Evolutionary conservation across 495 filamentous ascomycete species (phyloP).

Genomic region (Geoglossum glabrum): DNA sequence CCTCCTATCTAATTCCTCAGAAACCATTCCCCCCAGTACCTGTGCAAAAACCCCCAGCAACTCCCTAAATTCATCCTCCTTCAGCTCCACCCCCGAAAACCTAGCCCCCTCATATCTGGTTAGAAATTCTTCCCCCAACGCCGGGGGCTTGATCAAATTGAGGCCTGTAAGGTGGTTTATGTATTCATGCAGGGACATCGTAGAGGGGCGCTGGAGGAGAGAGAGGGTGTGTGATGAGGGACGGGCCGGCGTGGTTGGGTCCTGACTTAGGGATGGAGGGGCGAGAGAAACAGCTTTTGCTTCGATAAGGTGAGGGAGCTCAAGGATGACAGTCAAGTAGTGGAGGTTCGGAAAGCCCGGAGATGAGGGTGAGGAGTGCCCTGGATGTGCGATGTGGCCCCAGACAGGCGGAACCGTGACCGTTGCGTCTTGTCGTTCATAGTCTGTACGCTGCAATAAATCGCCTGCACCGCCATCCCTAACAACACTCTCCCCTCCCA

Average conservation of each 20-base stretch:
- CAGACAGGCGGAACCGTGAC: slow-evolving; percentile 30
- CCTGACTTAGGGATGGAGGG: slow-evolving; percentile 17
- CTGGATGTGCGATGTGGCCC: slow-evolving; percentile 66
- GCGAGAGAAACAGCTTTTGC: slow-evolving; percentile 75
- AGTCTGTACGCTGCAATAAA: background rate
- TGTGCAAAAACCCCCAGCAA: slow-evolving; percentile 81
- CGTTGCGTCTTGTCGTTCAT: background rate
- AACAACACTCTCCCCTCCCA: background rate
- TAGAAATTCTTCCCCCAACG: slow-evolving; percentile 42
- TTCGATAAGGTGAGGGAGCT: slow-evolving; percentile 83
- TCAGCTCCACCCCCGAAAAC: slow-evolving; percentile 42
- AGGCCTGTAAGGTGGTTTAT: slow-evolving; percentile 46
- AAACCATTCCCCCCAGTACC: slow-evolving; percentile 54
- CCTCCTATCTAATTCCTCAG: background rate
- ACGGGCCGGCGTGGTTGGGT: slow-evolving; percentile 9
- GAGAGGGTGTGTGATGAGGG: slow-evolving; percentile 34
- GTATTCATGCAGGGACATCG: slow-evolving; percentile 69
- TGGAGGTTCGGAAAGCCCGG: slow-evolving; percentile 58
- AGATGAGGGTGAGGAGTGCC: slow-evolving; percentile 67
- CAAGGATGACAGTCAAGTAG: slow-evolving; percentile 60
- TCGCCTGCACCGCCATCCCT: background rate
- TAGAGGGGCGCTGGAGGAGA: slow-evolving; percentile 44
- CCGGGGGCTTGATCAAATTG: slow-evolving; percentile 38
- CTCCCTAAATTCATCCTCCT: slow-evolving; percentile 50
- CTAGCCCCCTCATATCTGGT: slow-evolving; percentile 61